A percentile compares a stretch with the other conserved stretches of the same genome.
Evolutionary conservation across 2,329 filamentous ascomycete species (phyloP).

Genomic region (Diplocarpon mali): DNA sequence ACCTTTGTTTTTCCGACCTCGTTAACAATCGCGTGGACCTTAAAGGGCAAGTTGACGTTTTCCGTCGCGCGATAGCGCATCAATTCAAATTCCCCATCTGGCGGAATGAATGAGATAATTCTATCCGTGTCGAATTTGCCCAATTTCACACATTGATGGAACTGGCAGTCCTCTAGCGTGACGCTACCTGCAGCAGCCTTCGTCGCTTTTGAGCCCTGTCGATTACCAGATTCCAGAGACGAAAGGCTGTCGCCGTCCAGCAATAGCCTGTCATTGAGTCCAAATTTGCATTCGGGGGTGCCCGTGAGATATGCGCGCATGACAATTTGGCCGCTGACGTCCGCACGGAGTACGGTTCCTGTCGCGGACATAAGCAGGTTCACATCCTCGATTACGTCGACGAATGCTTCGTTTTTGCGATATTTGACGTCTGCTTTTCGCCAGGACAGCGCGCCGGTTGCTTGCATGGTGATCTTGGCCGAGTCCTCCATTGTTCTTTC

Average conservation of each 20-base stretch:
- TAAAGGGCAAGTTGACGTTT: conserved; percentile 97
- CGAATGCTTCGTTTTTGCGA: conserved; percentile 98
- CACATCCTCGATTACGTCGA: conserved; percentile 98
- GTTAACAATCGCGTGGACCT: conserved; percentile 96
- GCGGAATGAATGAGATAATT: conserved; percentile 94
- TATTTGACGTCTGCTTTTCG: conserved; percentile 96
- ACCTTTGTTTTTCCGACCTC: conserved; percentile 96
- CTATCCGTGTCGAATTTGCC: conserved; percentile 94
- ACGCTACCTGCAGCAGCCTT: conserved; percentile 93
- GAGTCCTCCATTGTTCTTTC: conserved; percentile 81
- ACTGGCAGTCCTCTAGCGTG: conserved; percentile 94
- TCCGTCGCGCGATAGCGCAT: conserved; percentile 98
- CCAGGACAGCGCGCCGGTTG: conserved; percentile 94
- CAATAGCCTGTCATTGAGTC: conserved; percentile 86
- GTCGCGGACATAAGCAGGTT: conserved; percentile 99
- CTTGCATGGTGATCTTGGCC: conserved; percentile 98
- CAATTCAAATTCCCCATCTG: conserved; percentile 94
- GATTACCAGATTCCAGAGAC: conserved; percentile 61
- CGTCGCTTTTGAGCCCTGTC: conserved; percentile 75
- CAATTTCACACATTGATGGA: conserved; percentile 97
- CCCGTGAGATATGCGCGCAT: conserved; percentile 97
- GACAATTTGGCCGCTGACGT: conserved; percentile 94
- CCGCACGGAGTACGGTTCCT: conserved; percentile 84
- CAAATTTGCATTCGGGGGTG: conserved; percentile 97
- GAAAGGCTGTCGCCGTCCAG: conserved; percentile 66